Percentiles rank a stretch among this genome's conserved stretches.
Evolutionary conservation across 2,329 filamentous ascomycete species (phyloP).

Genomic region (Botryosphaeria dothidea): DNA sequence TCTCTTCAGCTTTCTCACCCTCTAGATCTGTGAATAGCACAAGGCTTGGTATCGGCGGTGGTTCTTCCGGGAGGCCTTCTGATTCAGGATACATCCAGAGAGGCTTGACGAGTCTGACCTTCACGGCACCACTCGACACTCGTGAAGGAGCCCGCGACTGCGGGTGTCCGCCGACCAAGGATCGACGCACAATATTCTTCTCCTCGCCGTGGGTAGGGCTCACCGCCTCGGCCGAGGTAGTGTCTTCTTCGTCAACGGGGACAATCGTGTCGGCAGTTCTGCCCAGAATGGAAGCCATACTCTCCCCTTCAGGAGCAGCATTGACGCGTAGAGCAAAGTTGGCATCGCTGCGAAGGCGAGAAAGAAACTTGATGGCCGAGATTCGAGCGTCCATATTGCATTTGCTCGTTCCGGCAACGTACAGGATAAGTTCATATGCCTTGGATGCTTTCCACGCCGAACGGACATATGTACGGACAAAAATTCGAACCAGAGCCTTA

Average conservation of each 20-base stretch:
- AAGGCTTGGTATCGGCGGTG: constrained; percentile 49
- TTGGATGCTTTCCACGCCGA: constrained; percentile 64
- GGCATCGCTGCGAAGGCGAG: constrained; percentile 81
- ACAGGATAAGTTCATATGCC: constrained; percentile 37
- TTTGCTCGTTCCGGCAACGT: constrained; percentile 33
- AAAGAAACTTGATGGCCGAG: constrained; percentile 54
- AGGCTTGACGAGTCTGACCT: constrained; percentile 37
- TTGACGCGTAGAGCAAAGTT: constrained; percentile 74
- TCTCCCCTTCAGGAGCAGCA: constrained; percentile 68
- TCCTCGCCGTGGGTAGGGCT: constrained; percentile 3
- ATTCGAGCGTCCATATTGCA: constrained; percentile 40
- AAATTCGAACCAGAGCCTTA: constrained; percentile 72
- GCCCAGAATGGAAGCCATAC: constrained; percentile 70
- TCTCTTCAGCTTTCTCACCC: constrained; percentile 14
- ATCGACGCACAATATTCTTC: background rate
- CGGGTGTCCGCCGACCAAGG: background rate
- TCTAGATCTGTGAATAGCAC: constrained; percentile 53
- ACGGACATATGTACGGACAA: constrained; percentile 69
- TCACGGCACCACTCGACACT: background rate
- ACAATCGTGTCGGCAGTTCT: constrained; percentile 59
- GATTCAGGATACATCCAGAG: constrained; percentile 54
- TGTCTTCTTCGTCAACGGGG: constrained; percentile 39
- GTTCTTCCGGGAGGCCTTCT: constrained; percentile 54
- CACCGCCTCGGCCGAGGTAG: constrained; percentile 22
- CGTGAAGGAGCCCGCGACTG: constrained; percentile 4